A percentile compares a stretch with the other conserved stretches of the same genome.
These are phyloP conservation scores for Pythium oligandrum DNA, from an alignment of 352 stramenopile genomes.

Conservation along the genomic window DNA sequence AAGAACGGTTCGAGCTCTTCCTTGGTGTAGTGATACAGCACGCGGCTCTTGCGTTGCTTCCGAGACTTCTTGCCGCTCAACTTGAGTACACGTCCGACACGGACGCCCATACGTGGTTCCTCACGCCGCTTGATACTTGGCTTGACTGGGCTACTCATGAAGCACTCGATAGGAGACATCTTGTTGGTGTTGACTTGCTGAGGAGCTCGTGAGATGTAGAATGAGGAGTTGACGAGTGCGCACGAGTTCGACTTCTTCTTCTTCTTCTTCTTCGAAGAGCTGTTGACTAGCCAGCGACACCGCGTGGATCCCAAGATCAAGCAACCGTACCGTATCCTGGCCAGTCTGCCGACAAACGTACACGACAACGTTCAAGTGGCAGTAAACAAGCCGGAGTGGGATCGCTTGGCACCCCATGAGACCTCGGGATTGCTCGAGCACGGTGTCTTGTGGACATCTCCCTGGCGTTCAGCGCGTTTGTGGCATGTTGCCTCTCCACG, in stretches of 20 bases:
- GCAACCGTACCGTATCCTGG: too few species aligned
- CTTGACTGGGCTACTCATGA: constrained; percentile 9
- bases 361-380: too few species aligned
- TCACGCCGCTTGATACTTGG: constrained; percentile 9
- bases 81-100: constrained; percentile 14
- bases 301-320: too few species aligned
- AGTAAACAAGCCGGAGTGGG: too few species aligned
- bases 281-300: too few species aligned
- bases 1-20: constrained; percentile 36
- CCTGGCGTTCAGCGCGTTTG: too few species aligned
- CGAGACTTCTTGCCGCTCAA: constrained; percentile 15
- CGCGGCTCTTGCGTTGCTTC: constrained; percentile 38
- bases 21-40: constrained; percentile 34
- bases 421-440: too few species aligned
- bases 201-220: constrained; percentile 24
- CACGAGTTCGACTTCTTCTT: neutral
- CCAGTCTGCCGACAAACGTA: too few species aligned
- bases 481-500: too few species aligned
- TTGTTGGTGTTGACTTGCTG: constrained; percentile 10
- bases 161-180: constrained; percentile 3
- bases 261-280: too few species aligned
- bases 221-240: constrained; percentile 14
- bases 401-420: too few species aligned
- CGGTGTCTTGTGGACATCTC: too few species aligned
- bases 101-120: constrained; percentile 7